Base-by-base conservation (phyloP, 2,329 filamentous ascomycete genomes). In the Talaromyces amestolkiae region DNA sequence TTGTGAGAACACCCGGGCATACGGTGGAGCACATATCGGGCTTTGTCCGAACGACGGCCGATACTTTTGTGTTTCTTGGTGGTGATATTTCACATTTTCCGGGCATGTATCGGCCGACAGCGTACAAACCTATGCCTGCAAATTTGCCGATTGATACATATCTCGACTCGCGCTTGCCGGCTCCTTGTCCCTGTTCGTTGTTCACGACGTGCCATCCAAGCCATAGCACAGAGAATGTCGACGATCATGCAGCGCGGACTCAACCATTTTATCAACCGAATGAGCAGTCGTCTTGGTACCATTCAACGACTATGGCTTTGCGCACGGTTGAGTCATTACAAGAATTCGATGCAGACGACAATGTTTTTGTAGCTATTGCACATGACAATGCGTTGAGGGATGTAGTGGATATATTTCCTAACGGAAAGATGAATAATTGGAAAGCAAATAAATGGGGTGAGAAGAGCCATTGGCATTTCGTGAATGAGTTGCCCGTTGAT, bases 41-140 rank as follows among this genome's bases (percentile, higher is more conserved):
- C 1, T 58, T 77, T 1, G 73, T 72, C 0, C 70, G 74, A 10
- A 73, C 70, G 6, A 73, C 71, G 7, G 45, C 67, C 3, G 67
- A 78, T 33, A 78, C 78, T 0, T 82, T 81, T 63, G 65, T 82
- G 6, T 73, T 82, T 82, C 64, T 80, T 79, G 0, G 45, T 27
- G 81, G 75, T 2, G 81, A 83, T 65, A 68, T 76, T 19, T 81
- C 77, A 17, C 81, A 83, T 68, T 77, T 77, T 51, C 72, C 72
- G 2, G 78, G 79, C 3, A 49, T 17, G 13, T 69, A 78, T 27
- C 67, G 77, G 17, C 75, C 75, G 3, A 72, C 69, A 3, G 58
- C 67, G 58, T 70, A 72, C 49, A 59, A 71, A 2, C 73, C 75
- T 19, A 65, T 77, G 7, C 74, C 74, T 17, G 31, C 43, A 56